A percentile compares a stretch with the other conserved stretches of the same genome.
Conservation (phyloP, 2,329 filamentous ascomycete species). For the Aspergillus sp. region DNA sequence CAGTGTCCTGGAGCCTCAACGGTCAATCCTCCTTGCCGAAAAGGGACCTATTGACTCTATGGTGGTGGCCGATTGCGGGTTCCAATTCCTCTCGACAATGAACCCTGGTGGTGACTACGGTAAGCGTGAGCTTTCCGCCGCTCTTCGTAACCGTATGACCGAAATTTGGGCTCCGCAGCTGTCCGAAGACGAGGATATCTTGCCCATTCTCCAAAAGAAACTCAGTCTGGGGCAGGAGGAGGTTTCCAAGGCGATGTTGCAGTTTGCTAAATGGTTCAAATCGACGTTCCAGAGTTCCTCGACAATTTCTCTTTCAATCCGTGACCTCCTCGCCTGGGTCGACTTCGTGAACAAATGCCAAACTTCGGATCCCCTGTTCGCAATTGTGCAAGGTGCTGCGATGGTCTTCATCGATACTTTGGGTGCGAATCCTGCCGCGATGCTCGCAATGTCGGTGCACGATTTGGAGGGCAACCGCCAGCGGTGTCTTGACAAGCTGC, state of each 20-base stretch:
- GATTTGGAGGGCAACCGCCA: conserved; percentile 65
- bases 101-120: conserved; percentile 98
- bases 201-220: conserved; percentile 78
- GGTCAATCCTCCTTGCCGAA: conserved; percentile 83
- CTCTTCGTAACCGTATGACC: conserved; percentile 90
- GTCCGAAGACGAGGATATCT: conserved; percentile 75
- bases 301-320: conserved; percentile 74
- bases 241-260: conserved; percentile 64
- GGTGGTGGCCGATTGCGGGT: conserved; percentile 67
- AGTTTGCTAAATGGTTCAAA: conserved; percentile 92
- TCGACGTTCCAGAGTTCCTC: conserved; percentile 67
- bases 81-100: conserved; percentile 98
- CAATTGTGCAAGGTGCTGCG: conserved; percentile 75
- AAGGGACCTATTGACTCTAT: conserved; percentile 82
- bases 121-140: conserved; percentile 93
- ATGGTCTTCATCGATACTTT: conserved; percentile 95
- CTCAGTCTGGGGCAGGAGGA: conserved; percentile 51
- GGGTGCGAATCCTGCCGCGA: conserved; percentile 85
- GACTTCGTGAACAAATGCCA: conserved; percentile 74
- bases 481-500: conserved; percentile 66
- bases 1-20: conserved; percentile 84
- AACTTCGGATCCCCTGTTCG: conserved; percentile 42
- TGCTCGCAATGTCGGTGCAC: conserved; percentile 65
- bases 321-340: conserved; percentile 89
- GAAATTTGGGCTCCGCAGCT: conserved; percentile 96